Percentiles rank a stretch among this genome's conserved stretches.
Conservation (phyloP, 2,329 filamentous ascomycete genomes). For the Parascedosporium putredinis region DNA sequence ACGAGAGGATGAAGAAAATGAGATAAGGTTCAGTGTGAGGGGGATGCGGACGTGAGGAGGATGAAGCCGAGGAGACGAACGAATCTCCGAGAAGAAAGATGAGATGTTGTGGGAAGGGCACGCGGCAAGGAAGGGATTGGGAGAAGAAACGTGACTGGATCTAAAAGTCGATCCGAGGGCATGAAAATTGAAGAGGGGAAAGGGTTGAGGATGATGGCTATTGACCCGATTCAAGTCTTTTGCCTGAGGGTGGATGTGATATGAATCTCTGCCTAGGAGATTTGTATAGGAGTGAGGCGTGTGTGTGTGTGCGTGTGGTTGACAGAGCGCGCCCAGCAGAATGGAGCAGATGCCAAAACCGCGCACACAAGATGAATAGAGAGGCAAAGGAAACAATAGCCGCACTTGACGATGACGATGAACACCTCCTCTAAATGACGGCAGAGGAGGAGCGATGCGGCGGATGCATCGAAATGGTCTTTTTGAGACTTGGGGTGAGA, state of each 20-base stretch:
- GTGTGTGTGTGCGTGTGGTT: background rate
- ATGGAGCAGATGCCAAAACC: background rate
- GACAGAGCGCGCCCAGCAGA: conserved; percentile 2
- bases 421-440: background rate
- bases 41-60: background rate
- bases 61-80: background rate
- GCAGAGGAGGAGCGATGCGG: background rate
- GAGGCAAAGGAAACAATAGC: background rate
- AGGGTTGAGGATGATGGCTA: conserved; percentile 1
- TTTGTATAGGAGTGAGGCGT: conserved; percentile 5
- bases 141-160: background rate
- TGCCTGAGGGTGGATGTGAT: background rate
- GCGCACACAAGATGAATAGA: background rate
- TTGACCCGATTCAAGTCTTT: background rate
- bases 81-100: background rate
- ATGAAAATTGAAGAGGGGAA: background rate
- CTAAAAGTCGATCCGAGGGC: background rate
- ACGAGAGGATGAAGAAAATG: background rate
- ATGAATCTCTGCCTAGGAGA: background rate
- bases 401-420: background rate
- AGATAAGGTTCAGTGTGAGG: background rate
- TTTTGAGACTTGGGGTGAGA: conserved; percentile 3
- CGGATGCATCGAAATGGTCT: background rate
- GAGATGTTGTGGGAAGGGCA: background rate
- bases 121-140: background rate